Base-by-base conservation (phyloP, 2,329 filamentous ascomycete genomes). In the Orbilia blumenaviensis region DNA sequence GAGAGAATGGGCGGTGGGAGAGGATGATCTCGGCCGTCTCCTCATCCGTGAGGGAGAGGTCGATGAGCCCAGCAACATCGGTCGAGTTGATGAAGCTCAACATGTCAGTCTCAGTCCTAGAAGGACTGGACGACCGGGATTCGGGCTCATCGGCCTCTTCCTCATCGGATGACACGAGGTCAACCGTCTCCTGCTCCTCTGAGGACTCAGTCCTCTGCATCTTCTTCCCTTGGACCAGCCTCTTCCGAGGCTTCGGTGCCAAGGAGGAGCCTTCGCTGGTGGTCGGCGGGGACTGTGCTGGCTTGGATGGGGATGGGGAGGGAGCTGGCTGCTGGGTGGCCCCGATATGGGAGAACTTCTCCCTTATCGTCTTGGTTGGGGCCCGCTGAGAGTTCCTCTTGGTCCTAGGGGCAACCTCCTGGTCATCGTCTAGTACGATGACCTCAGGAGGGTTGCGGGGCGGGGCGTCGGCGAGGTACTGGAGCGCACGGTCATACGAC, bases 11-110 rank as follows among this genome's bases (percentile, higher is more conserved):
- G 8, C 92, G 89, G 77, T 91, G 87, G 0, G 88, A 87, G 9
- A 96, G 84, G 66, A 98, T 87, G 12, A 88, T 83, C 46, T 90
- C 86, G 0, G 94, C 89, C 52, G 90, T 86, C 4, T 89, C 88
- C 78, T 91, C 87, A 36, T 91, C 90, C 74, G 91, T 89, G 32
- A 89, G 90, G 0, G 92, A 92, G 76, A 97, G 90, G 79, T 96
- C 94, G 1, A 91, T 88, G 44, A 99, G 87, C 69, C 94, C 92
- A 36, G 90, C 87, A 8, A 88, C 84, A 3, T 89, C 88, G 81
- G 92, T 95, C 0, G 86, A 89, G 81, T 98, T 98, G 82, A 99
- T 89, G 80, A 93, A 96, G 6, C 89, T 87, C 27, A 98, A 85
- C 5, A 97, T 88, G 66, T 86, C 86, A 3, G 80, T 81, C 29